Evolutionary conservation across 805 yeast genomes (phyloP).

Genomic region (Kodamaea fukazawae): DNA sequence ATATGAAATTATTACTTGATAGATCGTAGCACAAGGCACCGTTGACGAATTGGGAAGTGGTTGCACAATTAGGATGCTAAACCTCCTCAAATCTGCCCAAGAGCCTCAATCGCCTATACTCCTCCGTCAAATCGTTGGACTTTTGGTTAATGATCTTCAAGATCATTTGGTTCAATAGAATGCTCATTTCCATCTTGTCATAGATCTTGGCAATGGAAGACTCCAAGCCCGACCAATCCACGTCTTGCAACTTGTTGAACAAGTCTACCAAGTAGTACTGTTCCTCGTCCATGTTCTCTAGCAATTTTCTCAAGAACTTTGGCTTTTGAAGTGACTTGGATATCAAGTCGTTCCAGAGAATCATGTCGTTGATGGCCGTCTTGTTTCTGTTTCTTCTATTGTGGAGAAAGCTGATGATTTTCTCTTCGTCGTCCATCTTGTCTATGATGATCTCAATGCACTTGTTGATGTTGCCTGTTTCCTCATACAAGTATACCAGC

Average conservation of each 20-base stretch:
- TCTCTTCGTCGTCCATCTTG: constrained; percentile 70
- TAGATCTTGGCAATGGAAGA: constrained; percentile 59
- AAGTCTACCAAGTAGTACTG: constrained; percentile 28
- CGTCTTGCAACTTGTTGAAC: constrained; percentile 43
- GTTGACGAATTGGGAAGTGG: no score
- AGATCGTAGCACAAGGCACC: no score
- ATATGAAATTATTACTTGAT: constrained; percentile 2
- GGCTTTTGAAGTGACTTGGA: constrained; percentile 72
- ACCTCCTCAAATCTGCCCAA: neutral
- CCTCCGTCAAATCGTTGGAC: constrained; percentile 7
- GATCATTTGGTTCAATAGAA: constrained; percentile 54
- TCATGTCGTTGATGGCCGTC: constrained; percentile 64
- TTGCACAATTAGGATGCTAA: neutral
- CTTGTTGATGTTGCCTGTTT: constrained; percentile 72
- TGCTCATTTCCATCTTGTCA: constrained; percentile 55
- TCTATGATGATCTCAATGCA: constrained; percentile 79
- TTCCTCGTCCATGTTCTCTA: constrained; percentile 58
- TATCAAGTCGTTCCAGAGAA: constrained; percentile 77
- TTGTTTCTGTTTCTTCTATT: constrained; percentile 4
- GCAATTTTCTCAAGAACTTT: constrained; percentile 67
- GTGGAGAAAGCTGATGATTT: constrained; percentile 65
- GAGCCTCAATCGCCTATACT: constrained; percentile 6
- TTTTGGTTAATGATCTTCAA: constrained; percentile 26
- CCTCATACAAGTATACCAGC: constrained; percentile 76
- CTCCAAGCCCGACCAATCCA: constrained; percentile 65